Conservation (phyloP, 768 basidiomycete species). For the Sporobolomyces phaffii region DNA sequence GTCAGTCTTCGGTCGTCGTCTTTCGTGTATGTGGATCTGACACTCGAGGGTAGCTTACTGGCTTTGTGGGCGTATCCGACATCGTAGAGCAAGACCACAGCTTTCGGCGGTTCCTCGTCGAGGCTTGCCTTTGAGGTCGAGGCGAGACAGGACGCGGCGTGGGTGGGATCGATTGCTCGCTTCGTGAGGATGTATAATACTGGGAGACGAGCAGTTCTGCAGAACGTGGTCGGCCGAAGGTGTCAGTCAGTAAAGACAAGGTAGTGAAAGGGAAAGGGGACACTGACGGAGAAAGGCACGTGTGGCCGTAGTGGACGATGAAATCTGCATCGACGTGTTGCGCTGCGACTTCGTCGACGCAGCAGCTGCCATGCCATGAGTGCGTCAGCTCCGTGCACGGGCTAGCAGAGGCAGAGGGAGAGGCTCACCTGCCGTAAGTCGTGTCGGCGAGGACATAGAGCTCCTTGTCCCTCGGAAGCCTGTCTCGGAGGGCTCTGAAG, state of each 20-base stretch:
- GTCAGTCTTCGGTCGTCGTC: too few relatives aligned
- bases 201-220: conserved; percentile 76
- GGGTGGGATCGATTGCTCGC: conserved; percentile 56
- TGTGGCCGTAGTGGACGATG: conserved; percentile 91
- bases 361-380: conserved; percentile 59
- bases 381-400: background rate
- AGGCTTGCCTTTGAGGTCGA: conserved; percentile 17
- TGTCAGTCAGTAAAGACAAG: background rate
- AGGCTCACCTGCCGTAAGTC: conserved; percentile 81
- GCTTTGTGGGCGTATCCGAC: conserved; percentile 67
- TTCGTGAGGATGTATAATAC: conserved; percentile 87
- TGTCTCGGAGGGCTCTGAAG: conserved; percentile 60
- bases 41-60: too few relatives aligned
- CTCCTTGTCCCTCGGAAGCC: conserved; percentile 52
- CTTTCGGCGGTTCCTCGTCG: conserved; percentile 36
- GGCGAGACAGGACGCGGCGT: conserved; percentile 41
- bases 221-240: background rate
- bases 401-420: background rate
- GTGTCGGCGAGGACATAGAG: conserved; percentile 93
- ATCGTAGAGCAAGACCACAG: conserved; percentile 63
- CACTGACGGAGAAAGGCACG: conserved; percentile 85
- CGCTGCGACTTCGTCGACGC: conserved; percentile 92
- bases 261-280: too few relatives aligned
- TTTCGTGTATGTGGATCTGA: too few relatives aligned
- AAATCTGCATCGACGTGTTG: conserved; percentile 87